Base-by-base conservation (phyloP, 805 yeast species). In the Alloascoidea hylecoeti region DNA sequence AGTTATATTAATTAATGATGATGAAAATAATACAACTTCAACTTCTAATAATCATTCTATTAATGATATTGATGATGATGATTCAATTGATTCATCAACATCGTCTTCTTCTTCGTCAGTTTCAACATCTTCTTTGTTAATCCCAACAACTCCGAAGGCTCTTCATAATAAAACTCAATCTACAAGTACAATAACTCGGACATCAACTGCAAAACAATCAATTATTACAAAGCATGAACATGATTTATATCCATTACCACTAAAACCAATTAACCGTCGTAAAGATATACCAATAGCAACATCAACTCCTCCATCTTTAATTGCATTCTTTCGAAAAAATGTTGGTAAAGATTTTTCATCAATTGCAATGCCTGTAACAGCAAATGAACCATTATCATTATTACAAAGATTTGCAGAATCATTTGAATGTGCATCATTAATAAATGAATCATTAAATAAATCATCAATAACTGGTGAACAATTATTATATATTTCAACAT, bases 291-390 rank as follows among this genome's bases (percentile, higher is more conserved):
- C 49, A 15, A 41, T 43, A n/a, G 69, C 83, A 38, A 63, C 60
- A 0, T 67, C 75, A 23, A 60, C 74, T 0, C 97, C 97, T 2
- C 96, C 96, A 6, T 79, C 92, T 44, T 56, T 89, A 27, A 61
- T 89, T 39, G 70, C 84, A 1, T 73, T 86, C 48, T 65, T 92
- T 37, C 69, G 95, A 41, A 88, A 88, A 55, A 86, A 85, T 47
- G 92, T 89, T 9, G 96, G 96, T 15, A 89, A 88, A 51, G 97
- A 89, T 55, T 55, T 92, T 41, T 68, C 86, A 0, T 67, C 85
- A 1, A 70, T 88, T 35, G 77, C 95, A 0, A 86, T 89, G 88
- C 98, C 98, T 1, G 95, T 92, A 4, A 77, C 92, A 1, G 71
- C 86, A 39, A 92, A 92, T 58, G 98, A 92, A 56, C 98, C 98